Percentiles rank a stretch among this genome's conserved stretches.
phyloP scores from a whole-genome alignment of 2,329 filamentous ascomycete species.

The Chaetomiaceae sp. region DNA sequence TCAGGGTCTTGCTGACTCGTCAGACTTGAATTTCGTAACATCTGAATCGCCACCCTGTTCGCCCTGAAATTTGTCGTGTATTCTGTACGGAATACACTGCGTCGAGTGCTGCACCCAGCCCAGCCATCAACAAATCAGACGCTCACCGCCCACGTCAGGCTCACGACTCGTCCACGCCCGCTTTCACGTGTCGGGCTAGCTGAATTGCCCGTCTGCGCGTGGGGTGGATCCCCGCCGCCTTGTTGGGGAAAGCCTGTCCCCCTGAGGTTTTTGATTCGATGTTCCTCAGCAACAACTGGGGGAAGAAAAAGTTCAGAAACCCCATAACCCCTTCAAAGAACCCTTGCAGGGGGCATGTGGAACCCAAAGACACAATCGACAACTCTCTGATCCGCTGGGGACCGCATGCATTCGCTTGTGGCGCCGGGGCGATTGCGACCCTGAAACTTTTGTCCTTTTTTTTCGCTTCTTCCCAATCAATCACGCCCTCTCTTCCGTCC shows the following conservation, averaged over 20 bases:
- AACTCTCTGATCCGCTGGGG: neutral
- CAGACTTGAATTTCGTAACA: neutral
- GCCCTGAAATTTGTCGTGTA: too few relatives aligned
- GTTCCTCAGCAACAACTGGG: constrained; percentile 25
- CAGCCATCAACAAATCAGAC: neutral
- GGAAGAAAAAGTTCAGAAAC: too few relatives aligned
- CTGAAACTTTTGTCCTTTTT: neutral
- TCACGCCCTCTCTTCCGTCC: too few relatives aligned
- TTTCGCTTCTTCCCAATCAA: neutral
- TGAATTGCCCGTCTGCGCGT: neutral
- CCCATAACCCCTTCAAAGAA: too few relatives aligned
- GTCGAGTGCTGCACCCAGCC: too few relatives aligned
- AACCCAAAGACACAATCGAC: neutral
- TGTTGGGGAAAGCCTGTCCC: constrained; percentile 5
- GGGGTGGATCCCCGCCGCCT: constrained; percentile 1
- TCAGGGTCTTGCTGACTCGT: neutral
- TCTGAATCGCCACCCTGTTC: too few relatives aligned
- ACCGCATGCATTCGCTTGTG: constrained; percentile 2
- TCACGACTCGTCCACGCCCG: too few relatives aligned
- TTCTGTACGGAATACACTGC: too few relatives aligned
- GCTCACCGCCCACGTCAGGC: constrained; percentile 9
- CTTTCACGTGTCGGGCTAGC: constrained; percentile 18
- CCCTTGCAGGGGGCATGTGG: too few relatives aligned
- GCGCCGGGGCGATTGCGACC: neutral
- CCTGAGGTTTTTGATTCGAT: constrained; percentile 21